Base-by-base conservation (phyloP, 768 basidiomycete species). In the Daedalea quercina region DNA sequence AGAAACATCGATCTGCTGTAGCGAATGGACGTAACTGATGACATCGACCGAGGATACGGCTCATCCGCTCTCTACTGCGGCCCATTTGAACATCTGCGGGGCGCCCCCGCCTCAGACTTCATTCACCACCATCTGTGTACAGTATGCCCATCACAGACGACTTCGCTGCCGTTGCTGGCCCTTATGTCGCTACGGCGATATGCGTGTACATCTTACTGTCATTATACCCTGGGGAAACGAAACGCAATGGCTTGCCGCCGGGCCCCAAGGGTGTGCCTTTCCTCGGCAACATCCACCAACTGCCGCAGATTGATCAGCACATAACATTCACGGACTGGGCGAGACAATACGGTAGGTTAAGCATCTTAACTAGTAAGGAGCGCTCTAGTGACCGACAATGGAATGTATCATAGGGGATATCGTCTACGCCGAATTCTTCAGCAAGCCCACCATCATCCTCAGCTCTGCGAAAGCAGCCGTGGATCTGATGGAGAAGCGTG, bases 201-300 rank as follows among this genome's bases (percentile, higher is more conserved):
- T n/a, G n/a, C n/a, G 34, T 17, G 34, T 35, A 35, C 17, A 17
- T 35, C 17, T 35, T 35, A 78, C 77, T 22, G 34, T 35, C 34
- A 35, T 35, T 17, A 9, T 35, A 35, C 17, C 34, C 34, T 35
- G 34, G 34, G 34, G 34, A 35, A 9, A 9, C 37, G 37, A 19
- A 40, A 40, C 37, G 15, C 17, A 15, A 19, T 19, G 37, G 15
- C 6, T 17, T 61, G 6, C 68, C 68, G 3, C 68, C 68, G 17
- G 67, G 68, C 2, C 68, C 68, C 17, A 54, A 3, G 3, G 54
- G 60, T 9, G 49, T 67, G n/a, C 68, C 68, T 0, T 48, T 69
- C 24, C 54, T 69, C 24, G 68, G 68, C 1, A 67, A 69, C 26
- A 54, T 65, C 26, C 65, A 65, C 37, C 64, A 67, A 37, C 51